phyloP scores from a whole-genome alignment of 2,329 filamentous ascomycete species.

The Alternaria brassicae region DNA sequence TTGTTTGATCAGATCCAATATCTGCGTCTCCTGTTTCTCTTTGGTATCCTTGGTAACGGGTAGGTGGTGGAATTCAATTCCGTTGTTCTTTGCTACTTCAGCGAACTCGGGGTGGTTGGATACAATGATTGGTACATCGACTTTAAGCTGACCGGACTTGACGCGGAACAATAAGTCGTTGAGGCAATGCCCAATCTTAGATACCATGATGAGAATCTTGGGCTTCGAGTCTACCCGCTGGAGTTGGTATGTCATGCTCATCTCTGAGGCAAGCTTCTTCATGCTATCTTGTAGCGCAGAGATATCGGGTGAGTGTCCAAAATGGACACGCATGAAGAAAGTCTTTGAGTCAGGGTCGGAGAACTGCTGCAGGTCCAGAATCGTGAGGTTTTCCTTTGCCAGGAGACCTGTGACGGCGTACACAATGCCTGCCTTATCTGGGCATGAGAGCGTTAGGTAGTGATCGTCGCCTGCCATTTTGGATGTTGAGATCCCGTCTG shows the following conservation, averaged over 20 bases:
- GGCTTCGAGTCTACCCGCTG: constrained; percentile 73
- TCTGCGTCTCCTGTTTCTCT: constrained; percentile 71
- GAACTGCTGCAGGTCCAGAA: constrained; percentile 85
- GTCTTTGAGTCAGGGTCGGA: constrained; percentile 74
- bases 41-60: constrained; percentile 83
- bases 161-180: constrained; percentile 84
- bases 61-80: constrained; percentile 80
- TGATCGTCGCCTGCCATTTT: constrained; percentile 44
- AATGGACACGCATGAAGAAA: constrained; percentile 91
- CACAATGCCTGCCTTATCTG: constrained; percentile 84
- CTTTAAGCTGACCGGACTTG: constrained; percentile 74
- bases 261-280: constrained; percentile 65
- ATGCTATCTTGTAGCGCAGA: constrained; percentile 63
- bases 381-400: constrained; percentile 76
- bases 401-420: constrained; percentile 83
- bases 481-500: constrained; percentile 36
- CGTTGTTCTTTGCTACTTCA: constrained; percentile 73
- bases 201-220: constrained; percentile 85
- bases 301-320: constrained; percentile 64
- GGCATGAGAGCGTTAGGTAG: constrained; percentile 78
- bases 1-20: constrained; percentile 73
- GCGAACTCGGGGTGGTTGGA: constrained; percentile 82
- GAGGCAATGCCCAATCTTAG: constrained; percentile 85
- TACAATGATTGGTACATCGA: constrained; percentile 79
- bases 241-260: constrained; percentile 75